phyloP scores from a whole-genome alignment of 345 rosid species.

The thale cress (Arabidopsis thaliana) region TAIR10.1 NC_003076.8:20843001-20843500 shows the following conservation, averaged over 20 bases:
- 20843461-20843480: conserved; percentile 86
- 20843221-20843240: conserved; percentile 95
- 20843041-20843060: conserved; percentile 91
- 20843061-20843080: conserved; percentile 94
- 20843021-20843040: conserved; percentile 90
- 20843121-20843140: conserved; percentile 96
- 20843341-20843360: conserved; percentile 94
- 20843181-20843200: conserved; percentile 85
- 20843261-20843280: conserved; percentile 87
- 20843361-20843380: conserved; percentile 95
- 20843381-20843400: conserved; percentile 86
- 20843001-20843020: conserved; percentile 97
- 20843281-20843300: conserved; percentile 96
- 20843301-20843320: conserved; percentile 94
- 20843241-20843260: conserved; percentile 95
- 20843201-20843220: conserved; percentile 81
- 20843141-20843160: conserved; percentile 90
- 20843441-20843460: conserved; percentile 91
- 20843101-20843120: conserved; percentile 87
- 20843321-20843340: conserved; percentile 92
- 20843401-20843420: conserved; percentile 85
- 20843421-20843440: conserved; percentile 95
- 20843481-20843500: conserved; percentile 70
- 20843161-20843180: conserved; percentile 95
- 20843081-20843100: conserved; percentile 97